phyloP scores from a whole-genome alignment of 1,284 basidiomycete genomes.

The Marasmius fiardii region DNA sequence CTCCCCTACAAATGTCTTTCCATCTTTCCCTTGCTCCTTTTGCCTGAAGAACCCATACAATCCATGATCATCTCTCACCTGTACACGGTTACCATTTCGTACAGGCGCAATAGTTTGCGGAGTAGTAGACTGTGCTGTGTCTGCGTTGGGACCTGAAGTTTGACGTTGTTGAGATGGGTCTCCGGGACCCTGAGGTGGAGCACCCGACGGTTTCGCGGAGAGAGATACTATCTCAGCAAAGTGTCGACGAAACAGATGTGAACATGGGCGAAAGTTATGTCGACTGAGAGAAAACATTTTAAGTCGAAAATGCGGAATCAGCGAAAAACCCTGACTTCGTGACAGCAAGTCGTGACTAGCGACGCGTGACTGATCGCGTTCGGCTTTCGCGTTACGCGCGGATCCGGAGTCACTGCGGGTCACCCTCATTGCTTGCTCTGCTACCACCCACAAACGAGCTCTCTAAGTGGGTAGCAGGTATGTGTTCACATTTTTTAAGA shows the following conservation, averaged over 20 bases:
- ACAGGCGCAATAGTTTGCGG: constrained; percentile 1
- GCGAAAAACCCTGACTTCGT: no score
- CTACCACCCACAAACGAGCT: background rate
- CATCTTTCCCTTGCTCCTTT: constrained; percentile 30
- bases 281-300: constrained; percentile 10
- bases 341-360: no score
- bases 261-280: background rate
- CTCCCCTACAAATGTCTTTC: constrained; percentile 24
- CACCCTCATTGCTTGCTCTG: background rate
- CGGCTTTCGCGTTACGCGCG: background rate
- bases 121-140: background rate
- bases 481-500: no score
- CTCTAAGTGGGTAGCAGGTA: no score
- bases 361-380: background rate
- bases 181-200: background rate
- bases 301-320: background rate
- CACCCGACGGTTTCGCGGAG: background rate
- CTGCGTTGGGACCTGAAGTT: constrained; percentile 3
- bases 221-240: constrained; percentile 11
- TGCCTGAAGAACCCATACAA: constrained; percentile 74
- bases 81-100: constrained; percentile 18
- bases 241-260: constrained; percentile 1
- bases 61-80: constrained; percentile 55
- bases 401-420: background rate
- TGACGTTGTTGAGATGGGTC: background rate